Evolutionary conservation across 179 eudicot genomes (phyloP).

Genomic region (Carnegiea gigantea): DNA sequence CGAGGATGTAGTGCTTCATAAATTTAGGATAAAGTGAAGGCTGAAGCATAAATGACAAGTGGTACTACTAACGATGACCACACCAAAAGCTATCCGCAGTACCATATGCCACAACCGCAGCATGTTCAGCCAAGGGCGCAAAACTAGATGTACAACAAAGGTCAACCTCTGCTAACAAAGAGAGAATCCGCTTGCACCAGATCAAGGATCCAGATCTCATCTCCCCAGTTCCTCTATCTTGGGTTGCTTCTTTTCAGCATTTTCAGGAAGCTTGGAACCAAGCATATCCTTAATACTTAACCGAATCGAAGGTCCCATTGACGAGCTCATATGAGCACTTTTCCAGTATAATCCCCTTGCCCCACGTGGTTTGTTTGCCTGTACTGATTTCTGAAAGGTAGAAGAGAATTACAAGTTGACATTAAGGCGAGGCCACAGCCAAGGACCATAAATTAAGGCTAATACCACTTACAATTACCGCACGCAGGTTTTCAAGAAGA

Average conservation of each 20-base stretch:
- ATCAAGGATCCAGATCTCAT: neutral
- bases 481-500: slow-evolving; percentile 72
- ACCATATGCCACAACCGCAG: slow-evolving; percentile 4
- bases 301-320: slow-evolving; percentile 93
- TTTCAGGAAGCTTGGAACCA: slow-evolving; percentile 58
- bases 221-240: slow-evolving; percentile 3
- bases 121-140: neutral
- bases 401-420: neutral
- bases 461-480: slow-evolving; percentile 60
- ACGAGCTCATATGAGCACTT: slow-evolving; percentile 88
- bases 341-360: slow-evolving; percentile 97
- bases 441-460: neutral
- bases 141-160: slow-evolving; percentile 20
- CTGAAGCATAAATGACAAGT: neutral
- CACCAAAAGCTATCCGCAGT: slow-evolving; percentile 6
- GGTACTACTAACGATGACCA: neutral
- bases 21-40: neutral
- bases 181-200: neutral
- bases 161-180: neutral
- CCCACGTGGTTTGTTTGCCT: slow-evolving; percentile 87
- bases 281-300: slow-evolving; percentile 83
- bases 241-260: slow-evolving; percentile 20
- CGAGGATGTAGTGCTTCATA: too few species aligned
- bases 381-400: slow-evolving; percentile 77
- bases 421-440: neutral